Evolutionary conservation across 2,329 filamentous ascomycete genomes (phyloP).

Genomic region (Penicillium griseofulvum): DNA sequence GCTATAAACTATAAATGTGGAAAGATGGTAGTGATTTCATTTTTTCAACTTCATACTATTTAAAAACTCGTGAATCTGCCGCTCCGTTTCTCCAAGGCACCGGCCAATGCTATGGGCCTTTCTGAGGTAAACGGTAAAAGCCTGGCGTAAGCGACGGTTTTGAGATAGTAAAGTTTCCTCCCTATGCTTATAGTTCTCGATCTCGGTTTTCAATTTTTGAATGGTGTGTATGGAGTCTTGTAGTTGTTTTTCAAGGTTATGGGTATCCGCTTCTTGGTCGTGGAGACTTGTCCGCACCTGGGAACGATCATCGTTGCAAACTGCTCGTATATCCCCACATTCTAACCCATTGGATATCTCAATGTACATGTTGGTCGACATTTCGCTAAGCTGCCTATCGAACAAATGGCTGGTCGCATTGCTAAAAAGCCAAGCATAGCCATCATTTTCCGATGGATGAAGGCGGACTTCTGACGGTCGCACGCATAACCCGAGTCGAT

Average conservation of each 20-base stretch:
- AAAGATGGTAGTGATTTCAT: neutral
- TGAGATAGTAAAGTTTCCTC: neutral
- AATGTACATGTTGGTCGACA: constrained; percentile 8
- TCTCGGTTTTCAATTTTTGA: constrained; percentile 3
- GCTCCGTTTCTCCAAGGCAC: neutral
- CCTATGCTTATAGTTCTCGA: neutral
- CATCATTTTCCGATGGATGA: constrained; percentile 3
- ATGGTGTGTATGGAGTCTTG: neutral
- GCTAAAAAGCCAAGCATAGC: neutral
- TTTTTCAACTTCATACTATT: constrained; percentile 5
- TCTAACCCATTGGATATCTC: neutral
- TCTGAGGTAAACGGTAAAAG: neutral
- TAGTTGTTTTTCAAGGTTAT: neutral
- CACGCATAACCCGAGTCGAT: neutral
- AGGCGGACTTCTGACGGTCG: constrained; percentile 7
- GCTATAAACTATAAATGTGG: neutral
- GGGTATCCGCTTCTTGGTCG: neutral
- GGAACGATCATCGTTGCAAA: neutral
- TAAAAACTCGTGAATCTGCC: neutral
- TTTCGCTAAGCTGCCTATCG: constrained; percentile 7
- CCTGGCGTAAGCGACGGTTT: constrained; percentile 1
- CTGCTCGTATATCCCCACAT: neutral
- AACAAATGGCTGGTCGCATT: neutral
- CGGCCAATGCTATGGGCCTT: neutral
- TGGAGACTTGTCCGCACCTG: neutral